Conservation (phyloP, 1,139 yeast genomes). For the Nadsonia starkeyi-henricii region DNA sequence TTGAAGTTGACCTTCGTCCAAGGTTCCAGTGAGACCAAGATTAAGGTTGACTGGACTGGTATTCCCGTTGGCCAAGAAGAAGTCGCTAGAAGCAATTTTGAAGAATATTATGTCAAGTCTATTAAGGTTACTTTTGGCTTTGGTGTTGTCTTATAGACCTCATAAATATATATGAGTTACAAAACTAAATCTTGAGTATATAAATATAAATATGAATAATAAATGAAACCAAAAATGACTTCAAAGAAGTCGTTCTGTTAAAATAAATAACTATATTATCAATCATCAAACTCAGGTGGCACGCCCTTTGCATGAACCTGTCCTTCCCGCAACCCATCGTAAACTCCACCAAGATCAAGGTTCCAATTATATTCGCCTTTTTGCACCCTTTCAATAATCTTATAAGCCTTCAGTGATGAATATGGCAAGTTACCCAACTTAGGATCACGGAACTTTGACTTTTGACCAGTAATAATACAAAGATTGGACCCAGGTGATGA, state of each 20-base stretch:
- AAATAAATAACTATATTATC: constrained; percentile 2
- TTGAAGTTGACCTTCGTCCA: constrained; percentile 54
- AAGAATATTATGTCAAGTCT: constrained; percentile 74
- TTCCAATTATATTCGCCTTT: constrained; percentile 61
- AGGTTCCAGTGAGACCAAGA: constrained; percentile 68
- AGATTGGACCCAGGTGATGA: constrained; percentile 10
- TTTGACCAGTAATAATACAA: constrained; percentile 68
- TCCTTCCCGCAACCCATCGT: constrained; percentile 43
- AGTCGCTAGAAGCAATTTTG: constrained; percentile 68
- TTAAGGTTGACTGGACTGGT: constrained; percentile 74
- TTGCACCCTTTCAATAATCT: constrained; percentile 51
- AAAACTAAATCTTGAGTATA: not conserved
- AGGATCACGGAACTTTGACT: constrained; percentile 80
- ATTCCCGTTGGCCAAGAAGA: constrained; percentile 97
- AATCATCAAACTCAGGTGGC: constrained; percentile 54
- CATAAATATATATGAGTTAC: too few relatives aligned
- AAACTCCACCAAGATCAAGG: constrained; percentile 54
- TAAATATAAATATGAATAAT: constrained; percentile 1
- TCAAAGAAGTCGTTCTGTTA: constrained; percentile 4
- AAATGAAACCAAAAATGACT: not conserved
- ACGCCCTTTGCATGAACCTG: constrained; percentile 70
- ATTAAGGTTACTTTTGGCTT: constrained; percentile 88
- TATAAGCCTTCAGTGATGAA: constrained; percentile 66
- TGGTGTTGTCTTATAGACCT: constrained; percentile 28
- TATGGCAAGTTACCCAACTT: constrained; percentile 66